phyloP scores from a whole-genome alignment of 2,329 filamentous ascomycete genomes.

The Alternaria hordeiaustralica region DNA sequence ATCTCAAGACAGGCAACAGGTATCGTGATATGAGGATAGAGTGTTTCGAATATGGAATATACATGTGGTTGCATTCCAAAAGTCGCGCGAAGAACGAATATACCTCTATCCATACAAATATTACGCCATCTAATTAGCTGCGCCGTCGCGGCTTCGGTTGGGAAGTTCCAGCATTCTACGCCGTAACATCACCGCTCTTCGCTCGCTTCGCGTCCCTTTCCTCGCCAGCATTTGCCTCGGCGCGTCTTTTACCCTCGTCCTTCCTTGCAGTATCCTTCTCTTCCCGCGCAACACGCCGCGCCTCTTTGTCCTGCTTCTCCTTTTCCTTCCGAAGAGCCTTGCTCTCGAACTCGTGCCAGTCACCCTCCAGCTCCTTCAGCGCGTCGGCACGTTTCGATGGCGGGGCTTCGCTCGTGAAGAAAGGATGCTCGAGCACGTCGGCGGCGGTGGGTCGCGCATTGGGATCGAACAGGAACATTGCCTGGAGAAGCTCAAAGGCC shows the following conservation, averaged over 20 bases:
- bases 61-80: neutral
- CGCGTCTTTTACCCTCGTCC: constrained; percentile 44
- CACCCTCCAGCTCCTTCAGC: constrained; percentile 82
- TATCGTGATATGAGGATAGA: neutral
- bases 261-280: constrained; percentile 30
- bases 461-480: constrained; percentile 92
- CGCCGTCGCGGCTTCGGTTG: neutral
- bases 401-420: constrained; percentile 86
- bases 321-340: constrained; percentile 93
- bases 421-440: constrained; percentile 83
- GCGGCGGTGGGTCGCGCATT: constrained; percentile 80
- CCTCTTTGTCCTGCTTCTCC: constrained; percentile 69
- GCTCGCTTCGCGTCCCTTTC: constrained; percentile 44
- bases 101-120: neutral
- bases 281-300: constrained; percentile 48
- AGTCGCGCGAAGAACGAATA: neutral
- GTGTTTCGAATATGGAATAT: neutral
- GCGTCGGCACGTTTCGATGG: constrained; percentile 77
- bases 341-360: constrained; percentile 99
- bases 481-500: constrained; percentile 80
- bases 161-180: constrained; percentile 1
- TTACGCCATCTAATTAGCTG: neutral
- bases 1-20: neutral
- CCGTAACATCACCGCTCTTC: constrained; percentile 31
- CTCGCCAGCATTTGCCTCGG: constrained; percentile 36